A percentile compares a stretch with the other conserved stretches of the same genome.
phyloP scores from a whole-genome alignment of 2,329 filamentous ascomycete genomes.

The Tolypocladium tundrense region DNA sequence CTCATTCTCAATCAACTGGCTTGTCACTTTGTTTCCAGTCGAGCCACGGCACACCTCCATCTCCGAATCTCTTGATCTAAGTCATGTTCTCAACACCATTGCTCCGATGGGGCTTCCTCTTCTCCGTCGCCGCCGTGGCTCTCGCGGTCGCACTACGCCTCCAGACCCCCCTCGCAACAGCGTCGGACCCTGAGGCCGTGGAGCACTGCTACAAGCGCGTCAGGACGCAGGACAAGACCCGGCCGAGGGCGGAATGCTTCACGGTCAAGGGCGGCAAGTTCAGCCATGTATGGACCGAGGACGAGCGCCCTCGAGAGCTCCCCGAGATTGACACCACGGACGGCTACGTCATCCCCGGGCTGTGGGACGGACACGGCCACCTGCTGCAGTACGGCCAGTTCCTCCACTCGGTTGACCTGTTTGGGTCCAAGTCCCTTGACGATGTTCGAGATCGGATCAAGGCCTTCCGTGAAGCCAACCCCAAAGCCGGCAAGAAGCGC shows the following conservation, averaged over 20 bases:
- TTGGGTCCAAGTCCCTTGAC: constrained; percentile 43
- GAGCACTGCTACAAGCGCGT: constrained; percentile 31
- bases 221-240: constrained; percentile 22
- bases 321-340: constrained; percentile 9
- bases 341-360: constrained; percentile 52
- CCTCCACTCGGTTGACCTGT: constrained; percentile 54
- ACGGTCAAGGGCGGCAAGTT: constrained; percentile 42
- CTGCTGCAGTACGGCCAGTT: constrained; percentile 57
- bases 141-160: constrained; percentile 19
- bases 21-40: not conserved
- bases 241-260: constrained; percentile 42
- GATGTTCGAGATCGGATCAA: constrained; percentile 44
- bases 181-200: constrained; percentile 1
- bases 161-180: not conserved
- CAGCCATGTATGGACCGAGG: constrained; percentile 31
- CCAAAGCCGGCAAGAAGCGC: constrained; percentile 38
- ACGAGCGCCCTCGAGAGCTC: constrained; percentile 11
- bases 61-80: not conserved
- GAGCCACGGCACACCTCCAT: not conserved
- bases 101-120: constrained; percentile 18
- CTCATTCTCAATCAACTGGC: not conserved
- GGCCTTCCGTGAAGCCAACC: constrained; percentile 38
- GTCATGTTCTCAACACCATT: constrained; percentile 4
- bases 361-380: constrained; percentile 65
- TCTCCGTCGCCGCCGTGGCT: constrained; percentile 19